Base-by-base conservation (phyloP, 495 filamentous ascomycete species). In the Hamigera avellanea region DNA sequence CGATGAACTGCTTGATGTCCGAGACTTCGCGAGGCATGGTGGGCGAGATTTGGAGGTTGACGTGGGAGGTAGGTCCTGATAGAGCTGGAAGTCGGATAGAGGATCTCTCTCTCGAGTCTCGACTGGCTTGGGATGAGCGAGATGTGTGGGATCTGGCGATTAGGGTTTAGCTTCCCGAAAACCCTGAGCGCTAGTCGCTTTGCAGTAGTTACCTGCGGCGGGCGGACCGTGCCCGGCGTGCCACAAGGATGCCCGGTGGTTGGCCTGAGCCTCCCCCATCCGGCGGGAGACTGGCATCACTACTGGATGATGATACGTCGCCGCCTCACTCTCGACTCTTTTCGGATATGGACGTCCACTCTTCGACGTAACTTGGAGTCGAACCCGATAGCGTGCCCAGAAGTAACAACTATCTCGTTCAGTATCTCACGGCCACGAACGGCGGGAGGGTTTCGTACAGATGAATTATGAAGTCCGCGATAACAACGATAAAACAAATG, bases 1-100 rank as follows among this genome's bases (percentile, higher is more conserved):
- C 93, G 69, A 99, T 93, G 81, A 99, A 99, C 73, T 95, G 70
- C 85, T 96, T 99, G 81, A 99, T 95, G 57, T 96, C 93, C 57
- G 80, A 82, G 66, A 96, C 79, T 87, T 96, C 88, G 55, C 78
- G 75, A 80, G 91, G 91, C 91, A 99, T 99, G 46, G 35, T 77
- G 72, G 61, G 48, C 52, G 54, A 42, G 26, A 29, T 29, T 42
- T 39, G 29, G 35, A 26, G 41, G 43, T 29, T 40, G 41, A 36
- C 23, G 15, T 35, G 26, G 26, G 38, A 34, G 37, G 27, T 39
- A 37, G 14, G 32, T 29, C 29, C 38, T 40, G 40, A 46, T 19
- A 44, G 18, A n/a, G n/a, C 26, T 39, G 21, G 26, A 27, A 13
- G 14, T 29, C 38, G 32, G 19, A 32, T 44, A 41, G 27, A 38